Evolutionary conservation across 177 flowering plant genomes (phyloP).

Genomic region (Vitis hybrid): DNA sequence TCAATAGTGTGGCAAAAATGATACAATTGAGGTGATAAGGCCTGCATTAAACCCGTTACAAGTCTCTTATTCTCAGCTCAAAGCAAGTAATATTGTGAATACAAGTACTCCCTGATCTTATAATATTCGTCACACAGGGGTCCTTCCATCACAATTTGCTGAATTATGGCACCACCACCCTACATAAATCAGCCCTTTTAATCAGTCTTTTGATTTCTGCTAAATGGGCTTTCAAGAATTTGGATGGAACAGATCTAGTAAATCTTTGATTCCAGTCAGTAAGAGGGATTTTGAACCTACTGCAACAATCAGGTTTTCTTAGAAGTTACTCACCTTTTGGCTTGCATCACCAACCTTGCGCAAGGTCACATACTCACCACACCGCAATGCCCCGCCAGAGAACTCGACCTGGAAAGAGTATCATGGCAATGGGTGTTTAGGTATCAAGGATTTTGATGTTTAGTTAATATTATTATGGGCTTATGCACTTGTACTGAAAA

Average conservation of each 20-base stretch:
- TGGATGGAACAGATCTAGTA: too few species aligned
- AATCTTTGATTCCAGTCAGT: too few species aligned
- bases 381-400: slow-evolving; percentile 83
- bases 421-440: too few species aligned
- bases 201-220: not conserved
- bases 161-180: slow-evolving; percentile 72
- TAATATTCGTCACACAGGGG: slow-evolving; percentile 90
- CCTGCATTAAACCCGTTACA: not conserved
- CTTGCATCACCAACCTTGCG: slow-evolving; percentile 81
- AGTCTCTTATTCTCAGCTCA: slow-evolving; percentile 12
- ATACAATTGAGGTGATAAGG: too few species aligned
- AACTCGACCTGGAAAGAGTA: slow-evolving; percentile 69
- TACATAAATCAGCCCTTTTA: slow-evolving; percentile 14
- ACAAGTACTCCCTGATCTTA: slow-evolving; percentile 75
- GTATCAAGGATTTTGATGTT: not conserved
- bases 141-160: slow-evolving; percentile 86
- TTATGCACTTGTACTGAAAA: too few species aligned
- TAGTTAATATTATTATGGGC: not conserved
- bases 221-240: too few species aligned
- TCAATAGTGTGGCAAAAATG: too few species aligned
- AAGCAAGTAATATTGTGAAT: slow-evolving; percentile 82
- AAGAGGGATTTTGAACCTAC: not conserved
- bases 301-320: not conserved
- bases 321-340: slow-evolving; percentile 61
- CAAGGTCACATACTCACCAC: slow-evolving; percentile 84